Evolutionary conservation across 169 alveolate species (phyloP).

Genomic region (Cyclospora cayetanensis): DNA sequence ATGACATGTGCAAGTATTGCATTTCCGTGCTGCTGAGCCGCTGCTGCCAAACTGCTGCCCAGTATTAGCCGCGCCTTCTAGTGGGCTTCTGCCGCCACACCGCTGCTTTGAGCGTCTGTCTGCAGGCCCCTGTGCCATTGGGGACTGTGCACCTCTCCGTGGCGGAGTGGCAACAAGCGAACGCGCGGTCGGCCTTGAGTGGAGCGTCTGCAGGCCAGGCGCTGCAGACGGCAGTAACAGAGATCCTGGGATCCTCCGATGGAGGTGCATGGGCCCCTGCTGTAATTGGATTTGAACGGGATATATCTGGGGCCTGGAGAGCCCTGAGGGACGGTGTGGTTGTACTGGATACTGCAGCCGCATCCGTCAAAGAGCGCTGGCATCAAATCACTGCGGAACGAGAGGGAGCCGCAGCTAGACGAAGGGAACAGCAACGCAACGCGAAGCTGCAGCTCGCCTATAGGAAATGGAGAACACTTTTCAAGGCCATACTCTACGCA

Average conservation of each 20-base stretch:
- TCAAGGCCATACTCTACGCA: neutral
- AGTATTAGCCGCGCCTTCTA: neutral
- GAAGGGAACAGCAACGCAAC: neutral
- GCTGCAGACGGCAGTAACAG: slow-evolving; percentile 26
- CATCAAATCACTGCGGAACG: too few relatives aligned
- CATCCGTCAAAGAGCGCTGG: neutral
- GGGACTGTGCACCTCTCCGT: slow-evolving; percentile 54
- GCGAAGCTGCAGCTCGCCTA: neutral
- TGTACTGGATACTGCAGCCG: neutral
- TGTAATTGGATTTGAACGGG: neutral
- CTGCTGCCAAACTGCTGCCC: too few relatives aligned
- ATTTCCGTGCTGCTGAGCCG: slow-evolving; percentile 15
- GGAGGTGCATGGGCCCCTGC: neutral
- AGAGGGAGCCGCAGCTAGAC: neutral
- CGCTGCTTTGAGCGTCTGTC: neutral
- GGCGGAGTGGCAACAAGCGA: neutral
- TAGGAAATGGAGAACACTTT: neutral
- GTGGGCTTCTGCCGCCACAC: neutral
- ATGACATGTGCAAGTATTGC: too few relatives aligned
- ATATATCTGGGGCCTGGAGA: neutral
- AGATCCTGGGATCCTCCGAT: neutral
- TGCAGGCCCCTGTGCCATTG: slow-evolving; percentile 23
- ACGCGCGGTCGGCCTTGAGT: slow-evolving; percentile 5
- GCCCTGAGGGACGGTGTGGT: slow-evolving; percentile 21
- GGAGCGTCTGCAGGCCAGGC: slow-evolving; percentile 20